A percentile compares a stretch with the other conserved stretches of the same genome.
Evolutionary conservation across 495 filamentous ascomycete species (phyloP).

Genomic region (Chaetomidium leptoderma): DNA sequence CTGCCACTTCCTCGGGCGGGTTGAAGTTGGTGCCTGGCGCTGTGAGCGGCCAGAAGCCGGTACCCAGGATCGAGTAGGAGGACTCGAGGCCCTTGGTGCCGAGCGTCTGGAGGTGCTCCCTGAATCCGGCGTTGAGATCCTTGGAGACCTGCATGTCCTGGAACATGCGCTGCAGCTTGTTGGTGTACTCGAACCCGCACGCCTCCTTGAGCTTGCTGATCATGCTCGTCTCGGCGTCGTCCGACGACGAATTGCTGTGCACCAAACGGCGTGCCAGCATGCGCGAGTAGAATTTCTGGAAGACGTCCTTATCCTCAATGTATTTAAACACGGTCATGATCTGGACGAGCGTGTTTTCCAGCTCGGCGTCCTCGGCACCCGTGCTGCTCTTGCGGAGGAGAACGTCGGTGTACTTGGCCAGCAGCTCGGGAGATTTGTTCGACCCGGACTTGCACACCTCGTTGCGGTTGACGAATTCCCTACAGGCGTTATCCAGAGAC

Average conservation of each 20-base stretch:
- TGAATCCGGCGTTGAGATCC: conserved; percentile 86
- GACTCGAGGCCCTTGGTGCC: conserved; percentile 56
- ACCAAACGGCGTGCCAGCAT: conserved; percentile 94
- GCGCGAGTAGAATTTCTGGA: conserved; percentile 98
- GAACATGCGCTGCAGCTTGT: conserved; percentile 99
- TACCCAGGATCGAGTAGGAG: conserved; percentile 83
- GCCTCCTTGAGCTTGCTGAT: conserved; percentile 99
- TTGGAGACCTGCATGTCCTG: conserved; percentile 98
- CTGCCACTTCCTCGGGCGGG: conserved; percentile 76
- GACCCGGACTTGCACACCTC: conserved; percentile 88
- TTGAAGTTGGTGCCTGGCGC: conserved; percentile 80
- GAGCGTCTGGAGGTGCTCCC: conserved; percentile 53
- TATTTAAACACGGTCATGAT: conserved; percentile 99
- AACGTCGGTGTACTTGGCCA: conserved; percentile 94
- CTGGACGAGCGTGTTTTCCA: conserved; percentile 85
- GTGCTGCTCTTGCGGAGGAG: conserved; percentile 89
- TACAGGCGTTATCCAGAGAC: conserved; percentile 93
- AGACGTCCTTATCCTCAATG: conserved; percentile 99
- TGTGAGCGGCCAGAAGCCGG: conserved; percentile 93
- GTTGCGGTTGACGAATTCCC: conserved; percentile 97
- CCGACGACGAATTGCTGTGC: conserved; percentile 87
- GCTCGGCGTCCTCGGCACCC: conserved; percentile 84
- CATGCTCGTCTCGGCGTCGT: conserved; percentile 98
- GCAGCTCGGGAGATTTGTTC: conserved; percentile 86
- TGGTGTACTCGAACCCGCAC: conserved; percentile 98